Evolutionary conservation across 2,329 filamentous ascomycete species (phyloP), one percentile per base, ranked within the genome.

Genomic region (Pseudopithomyces maydicus): DNA sequence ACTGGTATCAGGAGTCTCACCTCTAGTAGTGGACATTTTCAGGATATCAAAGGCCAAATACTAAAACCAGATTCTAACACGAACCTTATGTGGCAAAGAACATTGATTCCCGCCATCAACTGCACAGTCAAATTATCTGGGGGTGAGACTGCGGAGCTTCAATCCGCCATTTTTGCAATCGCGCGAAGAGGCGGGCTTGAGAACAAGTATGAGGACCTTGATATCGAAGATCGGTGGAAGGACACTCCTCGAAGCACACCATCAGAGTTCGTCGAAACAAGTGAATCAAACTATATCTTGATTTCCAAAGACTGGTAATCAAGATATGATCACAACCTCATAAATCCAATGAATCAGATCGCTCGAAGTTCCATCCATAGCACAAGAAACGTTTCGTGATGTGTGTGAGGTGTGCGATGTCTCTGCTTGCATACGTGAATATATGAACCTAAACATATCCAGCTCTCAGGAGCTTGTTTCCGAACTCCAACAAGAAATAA

Each of bases 401-500:
- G 8, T 14, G 35, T n/a, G 35, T 11, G 10, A 43, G 2, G 23
- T 23, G 7, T 19, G 41, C 20, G 2, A 4, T 15, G n/a, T n/a
- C n/a, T n/a, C n/a, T 23, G 33, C 7, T 6, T 26, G 19, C 15
- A 14, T 11, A 46, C 14, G 43, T 17, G 6, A 2, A 36, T 14
- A 2, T 20, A n/a, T 17, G 12, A 39, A 4, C 8, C 29, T 41
- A 50, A 17, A 74, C 23, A 17, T 72, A 58, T 0, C 72, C 71
- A 11, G 66, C 63, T 38, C 73, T 65, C 39, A 83, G 54, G n/a
- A 83, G 59, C 45, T 78, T 75, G 51, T 82, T 83, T 6, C 80
- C 80, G 35, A 80, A 74, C 32, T 81, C 68, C 14, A 82, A 55
- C 32, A 82, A 75, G 54, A 75, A 82, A 60, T 82, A 82, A 56